These are phyloP conservation scores for Trichophyton mentagrophytes DNA, from an alignment of 2,329 filamentous ascomycete species.

Conservation along the genomic window DNA sequence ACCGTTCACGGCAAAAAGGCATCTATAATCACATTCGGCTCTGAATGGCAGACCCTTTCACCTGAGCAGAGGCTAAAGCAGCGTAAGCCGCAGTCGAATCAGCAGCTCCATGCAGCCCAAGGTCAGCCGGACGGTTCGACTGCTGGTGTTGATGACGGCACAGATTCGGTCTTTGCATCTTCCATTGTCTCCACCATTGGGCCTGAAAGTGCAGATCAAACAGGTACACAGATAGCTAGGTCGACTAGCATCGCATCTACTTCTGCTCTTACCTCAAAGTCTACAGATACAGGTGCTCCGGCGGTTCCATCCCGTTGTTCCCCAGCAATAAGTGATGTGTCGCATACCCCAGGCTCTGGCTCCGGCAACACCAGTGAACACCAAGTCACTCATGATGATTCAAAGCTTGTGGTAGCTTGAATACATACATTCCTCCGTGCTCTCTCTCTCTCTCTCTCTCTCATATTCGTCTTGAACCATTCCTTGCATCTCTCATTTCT, in stretches of 20 bases:
- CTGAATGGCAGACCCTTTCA: constrained; percentile 70
- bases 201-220: background rate
- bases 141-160: background rate
- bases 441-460: background rate
- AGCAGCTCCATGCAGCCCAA: constrained; percentile 20
- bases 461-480: background rate
- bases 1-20: constrained; percentile 97
- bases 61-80: constrained; percentile 59
- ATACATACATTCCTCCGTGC: background rate
- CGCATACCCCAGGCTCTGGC: background rate
- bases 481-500: background rate
- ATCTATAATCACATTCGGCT: constrained; percentile 88
- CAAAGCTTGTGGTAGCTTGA: background rate
- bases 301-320: background rate
- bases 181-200: background rate
- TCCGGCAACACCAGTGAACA: background rate
- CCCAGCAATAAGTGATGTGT: background rate
- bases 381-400: background rate
- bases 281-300: background rate
- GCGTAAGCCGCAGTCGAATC: constrained; percentile 37
- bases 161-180: background rate
- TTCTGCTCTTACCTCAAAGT: background rate
- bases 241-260: background rate
- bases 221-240: background rate
- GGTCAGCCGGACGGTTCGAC: background rate